Base-by-base conservation (phyloP, 2,329 filamentous ascomycete genomes). In the Fusarium sp. region DNA sequence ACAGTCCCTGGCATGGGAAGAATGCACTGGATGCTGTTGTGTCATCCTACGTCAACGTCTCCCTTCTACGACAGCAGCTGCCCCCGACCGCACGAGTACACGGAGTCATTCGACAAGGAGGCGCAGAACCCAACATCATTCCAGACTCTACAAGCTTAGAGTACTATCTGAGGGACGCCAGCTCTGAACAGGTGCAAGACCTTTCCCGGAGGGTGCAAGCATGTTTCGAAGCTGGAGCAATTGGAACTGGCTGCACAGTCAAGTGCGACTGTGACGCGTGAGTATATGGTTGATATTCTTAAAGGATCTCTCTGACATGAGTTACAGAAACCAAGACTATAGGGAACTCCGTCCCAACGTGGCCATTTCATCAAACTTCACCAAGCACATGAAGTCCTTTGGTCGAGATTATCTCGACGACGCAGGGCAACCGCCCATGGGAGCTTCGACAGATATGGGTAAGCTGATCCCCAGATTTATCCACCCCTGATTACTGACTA, bases 1-100 rank as follows among this genome's bases (percentile, higher is more conserved):
- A 84, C 4, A 84, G 80, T n/a, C 88, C 88, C 0, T 90, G 87
- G 87, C 80, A 87, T 6, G 88, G 88, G 0, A 82, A 87, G 68
- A 90, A 90, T 72, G 88, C 88, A 0, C 82, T 90, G 0, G 88
- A 90, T 68, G 88, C 87, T 0, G 72, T 88, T 23, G 79, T 90
- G 3, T 79, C 82, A 0, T 83, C 81, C 0, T 86, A 86, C 68
- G 84, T 82, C 55, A 80, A 79, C 44, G 75, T 90, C 5, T 83
- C 85, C 0, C 80, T 87, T 0, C 79, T 90, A 7, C 83, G 88
- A 1, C 88, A 90, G 74, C 88, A 90, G 73, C 82, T 87, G 4
- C 81, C 83, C 66, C 85, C 87, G 0, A 83, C 84, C 5, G 84
- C 85, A 58, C 77, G 84, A 7, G 82, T 87, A 66, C 77, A 88